phyloP scores from a whole-genome alignment of 2,329 filamentous ascomycete species.

The Aspergillus novofumigatus region DNA sequence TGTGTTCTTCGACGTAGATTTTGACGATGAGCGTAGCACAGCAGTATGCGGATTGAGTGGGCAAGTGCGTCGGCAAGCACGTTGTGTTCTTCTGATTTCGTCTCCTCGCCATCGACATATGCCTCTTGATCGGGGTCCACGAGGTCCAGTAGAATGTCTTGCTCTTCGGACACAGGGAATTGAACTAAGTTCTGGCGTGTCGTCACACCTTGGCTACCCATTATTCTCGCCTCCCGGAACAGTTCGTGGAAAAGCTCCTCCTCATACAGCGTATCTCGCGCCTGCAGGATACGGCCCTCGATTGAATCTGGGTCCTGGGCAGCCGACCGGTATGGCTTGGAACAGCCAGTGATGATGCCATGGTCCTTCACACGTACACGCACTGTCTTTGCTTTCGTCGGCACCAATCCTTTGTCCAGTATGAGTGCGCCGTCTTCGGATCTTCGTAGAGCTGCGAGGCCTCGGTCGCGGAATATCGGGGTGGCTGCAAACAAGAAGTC shows the following conservation, averaged over 20 bases:
- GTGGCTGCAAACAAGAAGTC: conserved; percentile 39
- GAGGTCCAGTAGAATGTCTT: conserved; percentile 65
- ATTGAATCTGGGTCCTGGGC: conserved; percentile 23
- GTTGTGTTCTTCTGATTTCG: conserved; percentile 22
- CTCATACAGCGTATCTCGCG: conserved; percentile 51
- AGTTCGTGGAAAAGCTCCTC: conserved; percentile 88
- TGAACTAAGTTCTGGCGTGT: conserved; percentile 57
- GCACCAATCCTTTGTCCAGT: conserved; percentile 60
- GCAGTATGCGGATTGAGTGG: conserved; percentile 67
- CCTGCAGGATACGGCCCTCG: conserved; percentile 35
- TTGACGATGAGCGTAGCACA: conserved; percentile 73
- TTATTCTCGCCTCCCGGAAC: conserved; percentile 69
- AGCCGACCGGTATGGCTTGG: conserved; percentile 22
- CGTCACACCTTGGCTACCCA: conserved; percentile 67
- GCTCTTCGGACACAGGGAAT: conserved; percentile 50
- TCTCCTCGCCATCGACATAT: conserved; percentile 24
- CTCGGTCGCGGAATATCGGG: conserved; percentile 60
- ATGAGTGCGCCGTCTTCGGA: conserved; percentile 69
- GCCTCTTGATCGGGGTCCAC: conserved; percentile 51
- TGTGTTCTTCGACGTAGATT: conserved; percentile 64
- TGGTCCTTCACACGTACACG: conserved; percentile 62
- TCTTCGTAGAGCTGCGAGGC: conserved; percentile 75
- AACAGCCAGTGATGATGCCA: conserved; percentile 56
- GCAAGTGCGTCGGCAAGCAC: conserved; percentile 62
- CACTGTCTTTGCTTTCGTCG: conserved; percentile 55